A percentile compares a stretch with the other conserved stretches of the same genome.
Evolutionary conservation across 345 rosid species (phyloP).

Genomic region (Adansonia digitata): DNA sequence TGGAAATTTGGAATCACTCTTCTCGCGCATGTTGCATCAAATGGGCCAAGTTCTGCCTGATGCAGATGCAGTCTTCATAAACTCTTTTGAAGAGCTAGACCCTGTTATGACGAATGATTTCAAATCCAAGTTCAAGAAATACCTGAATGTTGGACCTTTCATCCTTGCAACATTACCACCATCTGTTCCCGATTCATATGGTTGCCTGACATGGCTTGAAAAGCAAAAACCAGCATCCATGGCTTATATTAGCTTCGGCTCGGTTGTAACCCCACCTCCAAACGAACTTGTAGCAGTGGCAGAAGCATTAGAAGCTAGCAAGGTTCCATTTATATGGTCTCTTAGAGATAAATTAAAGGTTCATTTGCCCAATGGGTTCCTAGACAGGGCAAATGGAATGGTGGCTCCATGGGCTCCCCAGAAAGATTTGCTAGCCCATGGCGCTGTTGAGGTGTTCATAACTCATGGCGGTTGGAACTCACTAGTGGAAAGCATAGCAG

Average conservation of each 20-base stretch:
- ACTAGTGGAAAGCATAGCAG: conserved; percentile 39
- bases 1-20: conserved; percentile 26
- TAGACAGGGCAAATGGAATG: conserved; percentile 35
- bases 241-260: conserved; percentile 57
- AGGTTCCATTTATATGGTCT: conserved; percentile 57
- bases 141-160: conserved; percentile 33
- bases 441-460: conserved; percentile 36
- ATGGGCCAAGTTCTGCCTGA: conserved; percentile 34
- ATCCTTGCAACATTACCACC: conserved; percentile 14
- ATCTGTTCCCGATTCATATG: conserved; percentile 23
- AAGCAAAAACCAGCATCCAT: conserved; percentile 33
- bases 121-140: conserved; percentile 24
- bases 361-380: conserved; percentile 33
- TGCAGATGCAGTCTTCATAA: conserved; percentile 37
- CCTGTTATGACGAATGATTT: conserved; percentile 32
- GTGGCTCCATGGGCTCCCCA: conserved; percentile 66
- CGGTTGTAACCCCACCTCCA: conserved; percentile 33
- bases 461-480: conserved; percentile 53
- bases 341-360: conserved; percentile 20
- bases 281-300: conserved; percentile 48
- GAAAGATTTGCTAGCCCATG: conserved; percentile 36
- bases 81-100: conserved; percentile 47
- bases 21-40: conserved; percentile 32
- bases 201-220: conserved; percentile 53
- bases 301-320: conserved; percentile 39